Percentiles rank a stretch among this genome's conserved stretches.
phyloP scores from a whole-genome alignment of 208 protist species.

The Porcisia deanei region DNA sequence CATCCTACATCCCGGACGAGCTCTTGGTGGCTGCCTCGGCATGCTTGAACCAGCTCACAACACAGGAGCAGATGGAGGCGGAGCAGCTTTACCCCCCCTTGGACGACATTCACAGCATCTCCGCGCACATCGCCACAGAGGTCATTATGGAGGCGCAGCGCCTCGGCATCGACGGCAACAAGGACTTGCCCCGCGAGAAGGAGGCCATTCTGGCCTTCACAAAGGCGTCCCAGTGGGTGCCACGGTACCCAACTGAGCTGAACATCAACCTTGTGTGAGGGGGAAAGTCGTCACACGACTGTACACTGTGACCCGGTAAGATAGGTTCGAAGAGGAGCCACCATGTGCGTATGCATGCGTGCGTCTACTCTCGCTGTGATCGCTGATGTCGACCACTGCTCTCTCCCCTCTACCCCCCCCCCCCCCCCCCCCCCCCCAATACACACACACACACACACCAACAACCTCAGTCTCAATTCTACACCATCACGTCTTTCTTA shows the following conservation, averaged over 20 bases:
- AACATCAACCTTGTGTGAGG: slow-evolving; percentile 14
- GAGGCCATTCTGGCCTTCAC: slow-evolving; percentile 45
- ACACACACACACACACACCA: background rate
- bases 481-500: too few species aligned
- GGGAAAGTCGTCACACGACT: background rate
- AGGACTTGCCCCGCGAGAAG: slow-evolving; percentile 46
- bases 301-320: background rate
- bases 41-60: slow-evolving; percentile 66
- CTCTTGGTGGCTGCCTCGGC: slow-evolving; percentile 88
- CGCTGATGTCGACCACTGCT: too few species aligned
- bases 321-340: background rate
- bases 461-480: too few species aligned
- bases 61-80: slow-evolving; percentile 39
- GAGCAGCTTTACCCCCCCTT: slow-evolving; percentile 77
- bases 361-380: background rate
- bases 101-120: slow-evolving; percentile 76
- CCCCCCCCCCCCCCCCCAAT: too few species aligned
- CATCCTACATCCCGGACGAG: slow-evolving; percentile 84
- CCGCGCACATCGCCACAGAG: slow-evolving; percentile 68
- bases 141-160: slow-evolving; percentile 71
- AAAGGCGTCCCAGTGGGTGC: slow-evolving; percentile 62
- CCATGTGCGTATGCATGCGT: background rate
- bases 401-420: too few species aligned
- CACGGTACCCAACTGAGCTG: slow-evolving; percentile 62
- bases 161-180: slow-evolving; percentile 59